Conservation (phyloP, 805 yeast species). For the Suhomyces canberraensis region DNA sequence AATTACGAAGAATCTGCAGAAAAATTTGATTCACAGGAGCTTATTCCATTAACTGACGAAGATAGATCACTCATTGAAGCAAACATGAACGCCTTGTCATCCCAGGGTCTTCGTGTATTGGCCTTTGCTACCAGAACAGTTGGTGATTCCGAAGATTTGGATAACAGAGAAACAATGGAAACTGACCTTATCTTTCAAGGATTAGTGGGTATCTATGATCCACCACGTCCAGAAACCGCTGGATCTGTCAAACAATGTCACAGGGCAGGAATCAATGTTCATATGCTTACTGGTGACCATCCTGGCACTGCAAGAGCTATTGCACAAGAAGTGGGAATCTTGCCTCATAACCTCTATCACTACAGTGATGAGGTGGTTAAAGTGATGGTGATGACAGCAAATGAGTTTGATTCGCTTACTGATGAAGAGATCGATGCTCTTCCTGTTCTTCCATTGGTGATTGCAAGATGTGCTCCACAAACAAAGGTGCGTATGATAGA, state of each 20-base stretch:
- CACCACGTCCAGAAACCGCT: conserved; percentile 70
- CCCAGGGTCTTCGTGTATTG: conserved; percentile 55
- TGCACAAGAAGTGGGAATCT: conserved; percentile 77
- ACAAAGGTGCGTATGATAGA: conserved; percentile 42
- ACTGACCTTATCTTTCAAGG: conserved; percentile 56
- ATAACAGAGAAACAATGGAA: conserved; percentile 45
- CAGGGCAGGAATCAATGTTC: conserved; percentile 73
- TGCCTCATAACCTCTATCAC: conserved; percentile 53
- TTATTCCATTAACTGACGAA: conserved; percentile 35
- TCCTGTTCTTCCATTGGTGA: conserved; percentile 39
- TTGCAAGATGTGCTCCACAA: conserved; percentile 41
- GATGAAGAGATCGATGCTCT: conserved; percentile 33
- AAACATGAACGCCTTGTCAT: conserved; percentile 57
- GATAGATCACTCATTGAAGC: conserved; percentile 44
- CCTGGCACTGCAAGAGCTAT: conserved; percentile 76
- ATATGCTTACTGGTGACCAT: conserved; percentile 81
- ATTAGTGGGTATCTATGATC: conserved; percentile 75
- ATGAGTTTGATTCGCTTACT: conserved; percentile 30
- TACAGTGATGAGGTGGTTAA: conserved; percentile 54
- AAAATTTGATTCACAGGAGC: conserved; percentile 15
- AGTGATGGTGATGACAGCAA: conserved; percentile 41
- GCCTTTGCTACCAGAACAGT: conserved; percentile 57
- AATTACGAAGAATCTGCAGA: conserved; percentile 15
- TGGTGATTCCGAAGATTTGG: conserved; percentile 13
- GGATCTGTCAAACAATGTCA: conserved; percentile 65